Evolutionary conservation across 2,329 filamentous ascomycete genomes (phyloP), one percentile per base, ranked within the genome.

Genomic region (Lachnellula subtilissima): DNA sequence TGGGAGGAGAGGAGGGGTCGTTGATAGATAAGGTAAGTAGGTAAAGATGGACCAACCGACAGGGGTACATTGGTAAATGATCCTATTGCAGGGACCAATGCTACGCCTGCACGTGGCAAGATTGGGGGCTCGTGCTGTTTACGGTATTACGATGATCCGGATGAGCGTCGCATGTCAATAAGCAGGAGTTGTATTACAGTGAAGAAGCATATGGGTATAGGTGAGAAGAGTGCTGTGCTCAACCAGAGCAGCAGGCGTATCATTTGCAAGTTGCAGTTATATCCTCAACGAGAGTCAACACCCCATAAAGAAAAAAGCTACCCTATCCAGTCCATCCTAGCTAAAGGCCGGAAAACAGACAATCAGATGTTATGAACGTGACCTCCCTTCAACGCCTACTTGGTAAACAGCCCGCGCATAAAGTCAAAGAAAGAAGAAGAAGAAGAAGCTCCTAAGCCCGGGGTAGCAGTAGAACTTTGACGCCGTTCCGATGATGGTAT

Each of bases 371-470:
- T 48, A 39, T 51, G 36, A 36, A 37, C 17, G 32, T 28, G 17
- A 28, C 45, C 50, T 53, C 47, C 53, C 54, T 54, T 62, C 56
- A 65, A 65, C 64, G 65, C 65, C 65, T 52, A 50, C 49, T 64
- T 37, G 56, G 53, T 61, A 47, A 66, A 52, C 52, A 66, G 59
- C 43, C 62, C 62, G 57, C 62, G 64, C 51, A 67, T 28, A 52
- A 66, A 67, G 64, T 58, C 54, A 66, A 64, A 60, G 55, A 69
- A 64, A 63, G 64, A 63, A 54, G 55, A 59, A 43, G 55, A 64
- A 64, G 64, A 63, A 54, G 55, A 59, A 43, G 55, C 58, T 54
- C 55, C 59, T 12, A 53, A 37, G 19, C 45, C 45, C 14, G 45
- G 19, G 56, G 52, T 48, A 55, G 58, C 50, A 58, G 59, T 45